These are phyloP conservation scores for Rhazya stricta DNA, from an alignment of 257 asterid genomes.

Conservation along the genomic window DNA sequence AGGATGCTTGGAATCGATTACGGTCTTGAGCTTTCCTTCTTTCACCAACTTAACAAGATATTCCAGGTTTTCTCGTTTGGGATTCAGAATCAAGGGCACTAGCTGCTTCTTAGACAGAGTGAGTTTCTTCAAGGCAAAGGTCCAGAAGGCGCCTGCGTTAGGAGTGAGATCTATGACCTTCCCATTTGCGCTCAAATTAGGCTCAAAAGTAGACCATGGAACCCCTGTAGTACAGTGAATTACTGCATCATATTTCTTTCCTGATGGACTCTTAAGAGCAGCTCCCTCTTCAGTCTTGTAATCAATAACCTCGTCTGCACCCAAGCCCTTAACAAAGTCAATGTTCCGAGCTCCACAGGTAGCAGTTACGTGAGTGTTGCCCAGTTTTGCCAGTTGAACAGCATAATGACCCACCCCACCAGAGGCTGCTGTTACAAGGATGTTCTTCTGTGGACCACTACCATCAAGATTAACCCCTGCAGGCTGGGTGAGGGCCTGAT, in stretches of 20 bases:
- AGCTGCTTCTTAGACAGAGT: slow-evolving; percentile 44
- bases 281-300: slow-evolving; percentile 62
- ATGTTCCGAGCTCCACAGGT: slow-evolving; percentile 78
- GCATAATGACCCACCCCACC: slow-evolving; percentile 81
- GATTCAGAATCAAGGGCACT: slow-evolving; percentile 28
- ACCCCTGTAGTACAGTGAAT: slow-evolving; percentile 46
- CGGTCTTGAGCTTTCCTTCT: slow-evolving; percentile 59
- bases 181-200: slow-evolving; percentile 40
- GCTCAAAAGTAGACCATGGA: slow-evolving; percentile 57
- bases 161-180: slow-evolving; percentile 55
- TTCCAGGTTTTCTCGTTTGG: slow-evolving; percentile 32
- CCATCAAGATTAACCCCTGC: slow-evolving; percentile 46
- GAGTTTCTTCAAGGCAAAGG: slow-evolving; percentile 34
- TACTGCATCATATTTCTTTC: slow-evolving; percentile 56
- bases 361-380: slow-evolving; percentile 61
- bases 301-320: slow-evolving; percentile 77
- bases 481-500: slow-evolving; percentile 35
- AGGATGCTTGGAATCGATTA: slow-evolving; percentile 42
- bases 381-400: slow-evolving; percentile 71
- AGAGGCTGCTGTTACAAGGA: slow-evolving; percentile 62
- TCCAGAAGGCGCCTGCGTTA: slow-evolving; percentile 35
- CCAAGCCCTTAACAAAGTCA: slow-evolving; percentile 53
- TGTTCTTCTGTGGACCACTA: slow-evolving; percentile 39
- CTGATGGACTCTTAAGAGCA: slow-evolving; percentile 57
- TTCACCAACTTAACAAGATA: slow-evolving; percentile 47